These are phyloP conservation scores for Zea luxurians DNA, from an alignment of 176 grass and related monocot genomes.

Conservation along the genomic window DNA sequence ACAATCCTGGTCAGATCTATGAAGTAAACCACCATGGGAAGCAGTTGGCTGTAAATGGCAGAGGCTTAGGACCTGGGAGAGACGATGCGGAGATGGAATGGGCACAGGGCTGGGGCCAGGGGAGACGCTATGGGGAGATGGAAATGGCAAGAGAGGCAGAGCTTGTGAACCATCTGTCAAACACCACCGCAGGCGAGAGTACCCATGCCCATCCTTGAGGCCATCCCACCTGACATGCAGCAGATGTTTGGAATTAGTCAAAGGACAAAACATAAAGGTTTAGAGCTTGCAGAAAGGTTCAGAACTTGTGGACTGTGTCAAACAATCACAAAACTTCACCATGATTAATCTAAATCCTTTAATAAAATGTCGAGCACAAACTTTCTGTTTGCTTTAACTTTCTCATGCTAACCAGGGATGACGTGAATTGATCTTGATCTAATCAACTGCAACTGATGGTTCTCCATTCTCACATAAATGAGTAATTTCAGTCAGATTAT, in stretches of 20 bases:
- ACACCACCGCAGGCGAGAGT: not conserved
- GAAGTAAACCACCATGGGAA: not conserved
- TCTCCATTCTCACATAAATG: not conserved
- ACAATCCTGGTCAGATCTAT: not conserved
- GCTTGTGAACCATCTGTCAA: not conserved
- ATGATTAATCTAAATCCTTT: not conserved
- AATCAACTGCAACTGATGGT: not conserved
- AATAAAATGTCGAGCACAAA: not conserved
- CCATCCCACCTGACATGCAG: not conserved
- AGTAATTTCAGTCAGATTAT: not conserved
- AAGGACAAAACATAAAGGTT: not conserved
- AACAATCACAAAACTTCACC: not conserved
- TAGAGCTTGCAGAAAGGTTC: not conserved
- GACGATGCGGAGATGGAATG: no score
- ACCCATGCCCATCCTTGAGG: not conserved
- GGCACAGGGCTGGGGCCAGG: no score
- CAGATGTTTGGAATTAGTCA: not conserved
- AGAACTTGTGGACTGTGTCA: not conserved
- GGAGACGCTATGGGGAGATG: not conserved
- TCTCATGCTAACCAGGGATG: not conserved
- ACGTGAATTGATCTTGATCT: not conserved
- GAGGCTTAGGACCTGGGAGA: not conserved
- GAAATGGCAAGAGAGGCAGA: not conserved
- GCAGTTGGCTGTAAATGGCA: not conserved
- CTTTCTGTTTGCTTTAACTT: not conserved